A percentile compares a stretch with the other conserved stretches of the same genome.
Evolutionary conservation across 1,284 basidiomycete genomes (phyloP).

Genomic region (Irpex sp.): DNA sequence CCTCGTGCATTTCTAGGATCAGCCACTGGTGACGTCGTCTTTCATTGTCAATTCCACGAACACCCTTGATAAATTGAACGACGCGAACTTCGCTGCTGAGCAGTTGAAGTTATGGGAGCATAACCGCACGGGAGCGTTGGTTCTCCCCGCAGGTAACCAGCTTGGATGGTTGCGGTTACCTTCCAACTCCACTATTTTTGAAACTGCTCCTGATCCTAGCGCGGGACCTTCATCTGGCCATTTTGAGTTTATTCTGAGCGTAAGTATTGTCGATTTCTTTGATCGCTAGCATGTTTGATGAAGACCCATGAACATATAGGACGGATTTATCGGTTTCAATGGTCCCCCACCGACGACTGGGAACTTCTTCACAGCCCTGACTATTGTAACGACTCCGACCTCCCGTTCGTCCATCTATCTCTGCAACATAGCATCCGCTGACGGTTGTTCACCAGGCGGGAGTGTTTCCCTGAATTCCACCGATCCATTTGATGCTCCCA

Average conservation of each 20-base stretch:
- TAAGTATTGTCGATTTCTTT: not conserved
- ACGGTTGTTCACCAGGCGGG: conserved; percentile 16
- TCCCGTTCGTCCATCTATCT: conserved; percentile 29
- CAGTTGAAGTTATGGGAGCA: not conserved
- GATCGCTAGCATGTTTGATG: not conserved
- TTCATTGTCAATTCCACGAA: not conserved
- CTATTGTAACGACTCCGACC: conserved; percentile 28
- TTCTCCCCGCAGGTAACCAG: not conserved
- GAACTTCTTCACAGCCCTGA: conserved; percentile 25
- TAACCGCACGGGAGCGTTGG: not conserved
- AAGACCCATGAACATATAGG: not conserved
- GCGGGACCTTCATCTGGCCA: conserved; percentile 15
- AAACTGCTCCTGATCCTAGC: conserved; percentile 14
- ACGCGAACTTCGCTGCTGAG: not conserved
- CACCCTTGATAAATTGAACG: not conserved
- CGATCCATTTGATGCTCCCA: conserved; percentile 16
- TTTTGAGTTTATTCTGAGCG: conserved; percentile 29
- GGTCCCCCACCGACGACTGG: conserved; percentile 17
- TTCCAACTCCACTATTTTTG: conserved; percentile 10
- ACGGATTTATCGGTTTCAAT: not conserved
- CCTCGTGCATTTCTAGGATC: conserved; percentile 12
- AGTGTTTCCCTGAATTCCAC: conserved; percentile 19
- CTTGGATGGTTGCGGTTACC: conserved; percentile 14
- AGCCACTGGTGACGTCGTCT: not conserved
- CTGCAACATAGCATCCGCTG: no score